phyloP scores from a whole-genome alignment of 106 monocot species.

The Iris macrosiphon region DNA sequence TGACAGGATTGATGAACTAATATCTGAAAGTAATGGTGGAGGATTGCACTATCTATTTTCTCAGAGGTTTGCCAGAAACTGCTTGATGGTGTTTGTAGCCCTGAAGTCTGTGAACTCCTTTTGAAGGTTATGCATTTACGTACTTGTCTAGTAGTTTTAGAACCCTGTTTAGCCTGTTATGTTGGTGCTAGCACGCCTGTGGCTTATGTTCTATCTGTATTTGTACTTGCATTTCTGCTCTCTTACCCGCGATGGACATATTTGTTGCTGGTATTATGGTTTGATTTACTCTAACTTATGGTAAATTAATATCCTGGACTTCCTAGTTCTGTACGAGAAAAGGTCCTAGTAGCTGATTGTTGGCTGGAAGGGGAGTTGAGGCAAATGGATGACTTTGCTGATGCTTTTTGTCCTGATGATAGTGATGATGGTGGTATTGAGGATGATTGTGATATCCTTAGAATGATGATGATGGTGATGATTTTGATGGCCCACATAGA shows the following conservation, averaged over 20 bases:
- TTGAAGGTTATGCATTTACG: no score
- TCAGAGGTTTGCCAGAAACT: not conserved
- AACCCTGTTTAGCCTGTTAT: not conserved
- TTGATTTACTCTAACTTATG: constrained; percentile 10
- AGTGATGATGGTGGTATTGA: no score
- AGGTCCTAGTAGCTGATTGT: no score
- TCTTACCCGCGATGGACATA: not conserved
- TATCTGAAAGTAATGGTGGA: not conserved
- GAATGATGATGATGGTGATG: no score
- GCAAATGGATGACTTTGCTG: no score
- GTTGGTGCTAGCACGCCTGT: not conserved
- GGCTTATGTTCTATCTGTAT: not conserved
- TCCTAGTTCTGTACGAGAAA: constrained; percentile 25
- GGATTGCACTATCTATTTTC: not conserved
- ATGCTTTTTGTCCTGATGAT: no score
- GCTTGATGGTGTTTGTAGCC: not conserved
- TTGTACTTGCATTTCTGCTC: not conserved
- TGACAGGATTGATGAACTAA: not conserved
- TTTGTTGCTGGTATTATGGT: not conserved
- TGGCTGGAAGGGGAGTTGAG: no score
- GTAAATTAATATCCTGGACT: constrained; percentile 19
- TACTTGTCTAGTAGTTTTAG: constrained; percentile 1
- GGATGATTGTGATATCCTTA: no score
- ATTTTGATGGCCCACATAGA: no score
- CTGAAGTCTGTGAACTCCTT: constrained; percentile 1